Conservation (phyloP, 2,329 filamentous ascomycete species). For the Diplodia seriata region DNA sequence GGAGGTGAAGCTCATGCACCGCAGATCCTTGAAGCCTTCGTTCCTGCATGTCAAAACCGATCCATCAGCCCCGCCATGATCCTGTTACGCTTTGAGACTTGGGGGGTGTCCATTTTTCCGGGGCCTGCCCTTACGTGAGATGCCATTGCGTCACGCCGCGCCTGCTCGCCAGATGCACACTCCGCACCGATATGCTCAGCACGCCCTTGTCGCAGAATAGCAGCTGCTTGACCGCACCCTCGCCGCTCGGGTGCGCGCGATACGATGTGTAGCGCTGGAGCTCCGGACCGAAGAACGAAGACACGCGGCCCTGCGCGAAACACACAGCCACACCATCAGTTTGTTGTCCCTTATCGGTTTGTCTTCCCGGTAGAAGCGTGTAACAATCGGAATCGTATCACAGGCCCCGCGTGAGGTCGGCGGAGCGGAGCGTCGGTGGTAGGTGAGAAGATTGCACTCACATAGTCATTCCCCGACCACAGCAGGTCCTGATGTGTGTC, state of each 20-base stretch:
- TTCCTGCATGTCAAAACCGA: conserved; percentile 55
- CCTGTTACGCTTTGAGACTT: not conserved
- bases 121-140: conserved; percentile 64
- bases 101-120: conserved; percentile 16
- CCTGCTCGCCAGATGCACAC: conserved; percentile 86
- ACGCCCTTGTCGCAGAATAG: conserved; percentile 91
- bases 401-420: not conserved
- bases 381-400: not conserved
- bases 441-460: conserved; percentile 54
- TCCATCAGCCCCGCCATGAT: conserved; percentile 26
- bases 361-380: not conserved
- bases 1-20: conserved; percentile 94
- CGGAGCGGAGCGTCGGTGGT: not conserved
- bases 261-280: conserved; percentile 91
- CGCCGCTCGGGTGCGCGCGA: conserved; percentile 73
- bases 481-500: conserved; percentile 88
- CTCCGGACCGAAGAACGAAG: conserved; percentile 85
- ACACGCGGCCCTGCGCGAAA: conserved; percentile 76
- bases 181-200: conserved; percentile 79
- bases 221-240: conserved; percentile 85
- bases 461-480: conserved; percentile 92
- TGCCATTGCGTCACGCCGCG: conserved; percentile 89
- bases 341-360: not conserved
- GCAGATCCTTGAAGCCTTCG: conserved; percentile 81
- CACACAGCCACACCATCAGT: conserved; percentile 23